Evolutionary conservation across 163 green algal genomes (phyloP).

Genomic region (Chloromonas sp.): DNA sequence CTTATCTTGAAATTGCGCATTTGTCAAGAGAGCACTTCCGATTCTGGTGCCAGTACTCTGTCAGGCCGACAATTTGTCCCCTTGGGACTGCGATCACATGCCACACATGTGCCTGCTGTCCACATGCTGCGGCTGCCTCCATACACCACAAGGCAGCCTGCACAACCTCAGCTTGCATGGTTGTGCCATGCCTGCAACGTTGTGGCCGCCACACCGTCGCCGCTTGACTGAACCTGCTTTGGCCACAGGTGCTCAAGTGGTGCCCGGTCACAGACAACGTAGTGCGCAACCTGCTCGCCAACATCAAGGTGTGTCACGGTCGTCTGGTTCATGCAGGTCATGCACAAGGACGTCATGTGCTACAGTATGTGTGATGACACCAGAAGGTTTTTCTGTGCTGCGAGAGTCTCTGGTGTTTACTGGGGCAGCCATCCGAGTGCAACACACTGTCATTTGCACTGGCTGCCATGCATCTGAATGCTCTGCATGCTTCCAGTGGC

Average conservation of each 20-base stretch:
- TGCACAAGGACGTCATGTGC: too few species aligned
- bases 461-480: too few species aligned
- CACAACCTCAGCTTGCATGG: background rate
- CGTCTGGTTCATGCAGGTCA: too few species aligned
- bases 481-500: too few species aligned
- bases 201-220: background rate
- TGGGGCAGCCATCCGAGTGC: too few species aligned
- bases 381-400: too few species aligned
- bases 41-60: background rate
- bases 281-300: background rate
- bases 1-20: too few species aligned
- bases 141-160: background rate
- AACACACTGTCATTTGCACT: too few species aligned
- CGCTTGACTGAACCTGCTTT: background rate
- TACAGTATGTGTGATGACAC: too few species aligned
- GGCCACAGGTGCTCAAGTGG: background rate
- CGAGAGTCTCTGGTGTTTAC: too few species aligned
- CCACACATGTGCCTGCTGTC: background rate
- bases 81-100: background rate
- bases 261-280: background rate
- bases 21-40: too few species aligned
- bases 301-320: background rate
- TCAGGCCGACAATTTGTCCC: background rate
- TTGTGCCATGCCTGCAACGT: background rate
- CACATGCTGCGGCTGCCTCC: background rate